Base-by-base conservation (phyloP, 176 grass and related monocot species). In the Avena atlantica region DNA sequence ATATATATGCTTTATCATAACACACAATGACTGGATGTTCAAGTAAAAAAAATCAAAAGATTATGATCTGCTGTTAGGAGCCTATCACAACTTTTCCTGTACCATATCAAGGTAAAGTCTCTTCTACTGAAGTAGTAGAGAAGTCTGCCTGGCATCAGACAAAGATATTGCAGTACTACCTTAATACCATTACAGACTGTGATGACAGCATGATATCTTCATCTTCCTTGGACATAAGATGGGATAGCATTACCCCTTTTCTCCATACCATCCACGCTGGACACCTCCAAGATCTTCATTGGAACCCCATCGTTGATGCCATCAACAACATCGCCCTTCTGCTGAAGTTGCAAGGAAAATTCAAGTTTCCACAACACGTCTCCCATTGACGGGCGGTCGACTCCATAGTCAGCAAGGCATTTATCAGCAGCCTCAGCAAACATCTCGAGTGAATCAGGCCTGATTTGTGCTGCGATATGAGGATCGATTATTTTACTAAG, bases 281-380 rank as follows among this genome's bases (percentile, higher is more conserved):
- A 42, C 8, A 80, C 40, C 11, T 92, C 71, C 25, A 89, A 84
- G 81, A 44, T 84, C 80, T 83, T 84, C 81, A 92, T 69, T 80
- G 76, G 69, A 24, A 84, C 84, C 27, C 55, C 60, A 47, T 81
- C 68, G 34, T 40, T 80, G 52, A 81, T 56, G 25, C 76, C 84
- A 44, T 92, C 91, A 44, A 80, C 87, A 66, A 81, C 40, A 76
- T 89, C 87, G 48, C 86, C 87, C 69, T 90, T 91, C 77, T 92
- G 88, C 79, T 98, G 95, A 83, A 95, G 88, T 86, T 98, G 95
- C 88, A 98, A 85, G 68, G 95, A 87, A 81, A 84, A 98, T 86
- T 98, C 93, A 76, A 98, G 95, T 89, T 98, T 98, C 95, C 95
- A 98, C 19, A 98, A 70, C 76, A 98, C 93, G 4, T 98, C 95